Percentiles rank a stretch among this genome's conserved stretches.
phyloP scores from a whole-genome alignment of 108 stramenopile genomes.

The Cyclostephanos invisitatus region DNA sequence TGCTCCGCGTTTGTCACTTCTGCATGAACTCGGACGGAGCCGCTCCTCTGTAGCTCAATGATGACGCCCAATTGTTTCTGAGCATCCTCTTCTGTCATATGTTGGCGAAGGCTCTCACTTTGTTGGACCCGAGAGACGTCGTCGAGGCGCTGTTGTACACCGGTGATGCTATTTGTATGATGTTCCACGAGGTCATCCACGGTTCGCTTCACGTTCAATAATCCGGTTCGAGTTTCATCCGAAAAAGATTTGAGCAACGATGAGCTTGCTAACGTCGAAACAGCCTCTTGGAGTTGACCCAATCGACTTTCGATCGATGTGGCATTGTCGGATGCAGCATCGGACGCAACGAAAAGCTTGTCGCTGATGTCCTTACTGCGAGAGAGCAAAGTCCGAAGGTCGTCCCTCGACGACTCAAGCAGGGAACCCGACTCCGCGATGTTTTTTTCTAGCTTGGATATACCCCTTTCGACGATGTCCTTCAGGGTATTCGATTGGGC shows the following conservation, averaged over 20 bases:
- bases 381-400: not conserved
- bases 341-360: not conserved
- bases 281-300: constrained; percentile 1
- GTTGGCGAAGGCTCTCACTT: too few relatives aligned
- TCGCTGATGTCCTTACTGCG: constrained; percentile 4
- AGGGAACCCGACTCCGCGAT: constrained; percentile 8
- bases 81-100: too few relatives aligned
- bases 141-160: too few relatives aligned
- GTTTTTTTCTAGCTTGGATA: constrained; percentile 10
- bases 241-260: not conserved
- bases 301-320: constrained; percentile 13
- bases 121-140: too few relatives aligned
- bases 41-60: too few relatives aligned
- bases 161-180: too few relatives aligned
- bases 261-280: constrained; percentile 11
- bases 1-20: too few relatives aligned
- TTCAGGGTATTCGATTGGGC: not conserved
- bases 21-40: too few relatives aligned
- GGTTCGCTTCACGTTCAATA: constrained; percentile 1
- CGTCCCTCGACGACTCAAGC: constrained; percentile 13
- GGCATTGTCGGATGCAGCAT: not conserved
- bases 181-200: not conserved
- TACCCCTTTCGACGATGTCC: not conserved
- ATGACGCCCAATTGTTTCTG: too few relatives aligned
- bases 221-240: not conserved